A percentile compares a stretch with the other conserved stretches of the same genome.
These are phyloP conservation scores for Acer yangbiense DNA, from an alignment of 345 rosid species.

Conservation along the genomic window DNA sequence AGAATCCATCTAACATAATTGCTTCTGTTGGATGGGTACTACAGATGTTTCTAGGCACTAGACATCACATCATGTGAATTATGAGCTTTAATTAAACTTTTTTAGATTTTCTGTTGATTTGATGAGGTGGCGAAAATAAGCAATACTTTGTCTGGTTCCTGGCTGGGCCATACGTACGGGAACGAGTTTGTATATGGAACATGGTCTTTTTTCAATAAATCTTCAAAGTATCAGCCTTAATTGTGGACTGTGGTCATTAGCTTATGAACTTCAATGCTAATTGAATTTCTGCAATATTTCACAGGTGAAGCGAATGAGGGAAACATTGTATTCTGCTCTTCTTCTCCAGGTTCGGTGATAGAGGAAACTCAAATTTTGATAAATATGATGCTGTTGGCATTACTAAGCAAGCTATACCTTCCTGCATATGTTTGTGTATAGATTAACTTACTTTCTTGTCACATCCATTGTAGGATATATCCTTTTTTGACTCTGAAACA, in stretches of 20 bases:
- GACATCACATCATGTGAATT: background rate
- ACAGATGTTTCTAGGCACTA: background rate
- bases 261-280: conserved; percentile 18
- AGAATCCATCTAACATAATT: background rate
- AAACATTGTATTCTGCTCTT: conserved; percentile 83
- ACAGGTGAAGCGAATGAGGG: conserved; percentile 97
- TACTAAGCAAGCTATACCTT: conserved; percentile 16
- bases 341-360: conserved; percentile 71
- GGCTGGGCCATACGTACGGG: background rate
- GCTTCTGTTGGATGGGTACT: background rate
- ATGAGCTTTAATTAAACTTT: background rate
- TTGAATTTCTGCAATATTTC: conserved; percentile 17
- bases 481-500: conserved; percentile 91
- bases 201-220: background rate
- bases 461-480: conserved; percentile 64
- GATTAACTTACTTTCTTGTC: conserved; percentile 19
- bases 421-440: conserved; percentile 5
- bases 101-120: background rate
- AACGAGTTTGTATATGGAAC: background rate
- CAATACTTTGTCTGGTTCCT: background rate
- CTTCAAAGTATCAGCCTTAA: background rate
- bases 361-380: conserved; percentile 16
- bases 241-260: conserved; percentile 5
- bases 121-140: background rate
- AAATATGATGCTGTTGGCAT: conserved; percentile 12